Evolutionary conservation across 371 early-diverging fungal genomes (phyloP), one percentile per base, ranked within the genome.

Genomic region (Batkoa obscura): DNA sequence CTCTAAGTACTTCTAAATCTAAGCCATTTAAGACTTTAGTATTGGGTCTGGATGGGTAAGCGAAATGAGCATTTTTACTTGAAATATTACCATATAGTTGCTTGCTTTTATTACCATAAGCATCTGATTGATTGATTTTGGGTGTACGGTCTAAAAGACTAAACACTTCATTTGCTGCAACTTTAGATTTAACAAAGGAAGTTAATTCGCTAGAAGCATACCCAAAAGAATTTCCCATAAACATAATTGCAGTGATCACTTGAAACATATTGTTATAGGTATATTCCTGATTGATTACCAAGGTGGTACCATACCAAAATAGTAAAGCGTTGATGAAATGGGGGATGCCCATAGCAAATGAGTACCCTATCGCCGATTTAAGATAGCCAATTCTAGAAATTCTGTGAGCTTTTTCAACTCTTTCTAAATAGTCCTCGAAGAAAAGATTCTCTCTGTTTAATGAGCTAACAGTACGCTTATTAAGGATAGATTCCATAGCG

Each of bases 401-500:
- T 3, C 63, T 60, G 58, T 88, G 81, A 12, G 90, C 89, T 34
- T 62, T 72, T 10, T 67, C 64, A 43, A 83, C 75, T 50, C 76
- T 75, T 6, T 65, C 58, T n/a, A 56, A 55, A 57, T 83, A 90
- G 50, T 70, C 62, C 13, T 53, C 50, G 63, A 78, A 75, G 57
- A 90, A 84, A 33, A 69, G 64, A 17, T 50, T 38, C 61, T 95
- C 90, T 59, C 84, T 80, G 33, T 81, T 84, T 15, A 95, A 71
- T 1, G 84, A 72, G 41, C 80, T 76, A 17, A 95, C 87, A 0
- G 94, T 93, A 37, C 91, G 77, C 42, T 94, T 83, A 62, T 80
- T 78, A 52, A 75, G 74, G 56, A 92, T 79, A 13, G 88, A 85
- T 64, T 95, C 96, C 61, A 76, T 74, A 50, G 89, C 86, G 43